Evolutionary conservation across 768 basidiomycete species (phyloP), one percentile per base, ranked within the genome.

Genomic region (Hygrocybe punicea): DNA sequence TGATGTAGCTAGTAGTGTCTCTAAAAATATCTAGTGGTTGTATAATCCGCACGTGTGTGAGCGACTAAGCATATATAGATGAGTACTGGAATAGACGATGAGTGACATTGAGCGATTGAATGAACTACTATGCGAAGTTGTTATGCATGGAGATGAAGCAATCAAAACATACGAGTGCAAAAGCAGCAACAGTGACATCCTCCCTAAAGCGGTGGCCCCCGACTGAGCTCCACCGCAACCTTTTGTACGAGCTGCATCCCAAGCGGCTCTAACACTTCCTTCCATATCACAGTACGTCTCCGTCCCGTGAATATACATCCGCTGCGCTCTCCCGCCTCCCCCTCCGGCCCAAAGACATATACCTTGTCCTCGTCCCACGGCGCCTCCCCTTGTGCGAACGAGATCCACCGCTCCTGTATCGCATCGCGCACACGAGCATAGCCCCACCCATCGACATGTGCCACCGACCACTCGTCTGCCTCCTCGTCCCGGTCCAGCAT

Each of bases 321-420:
- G 13, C 81, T 82, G 47, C 89, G 81, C 69, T 89, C 88, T 46
- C 89, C 89, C 0, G 82, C 83, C 71, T 91, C 89, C 53, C 89
- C 89, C 66, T 91, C 89, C 0, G 89, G 89, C 4, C 89, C 89
- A 61, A 91, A 89, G 17, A 91, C 87, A 67, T 80, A 90, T 47
- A 89, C 80, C 70, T 82, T 86, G 57, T 83, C 81, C 57, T 79
- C 81, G 56, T 72, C 73, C 88, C 89, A 91, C 7, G 89, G 89
- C 3, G 75, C 79, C 66, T 87, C 84, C 5, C 87, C 88, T 66
- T 88, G 69, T 6, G 89, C 87, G 55, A 91, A 91, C 19, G 83
- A 67, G 21, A 91, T 79, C 89, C 89, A 91, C 40, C 81, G 78
- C 60, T 83, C 80, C 67, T 91, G 89, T 50, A 91, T 81, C 37